A percentile compares a stretch with the other conserved stretches of the same genome.
Evolutionary conservation across 1,284 basidiomycete genomes (phyloP).

Genomic region (Coniferiporia sulphurascens): DNA sequence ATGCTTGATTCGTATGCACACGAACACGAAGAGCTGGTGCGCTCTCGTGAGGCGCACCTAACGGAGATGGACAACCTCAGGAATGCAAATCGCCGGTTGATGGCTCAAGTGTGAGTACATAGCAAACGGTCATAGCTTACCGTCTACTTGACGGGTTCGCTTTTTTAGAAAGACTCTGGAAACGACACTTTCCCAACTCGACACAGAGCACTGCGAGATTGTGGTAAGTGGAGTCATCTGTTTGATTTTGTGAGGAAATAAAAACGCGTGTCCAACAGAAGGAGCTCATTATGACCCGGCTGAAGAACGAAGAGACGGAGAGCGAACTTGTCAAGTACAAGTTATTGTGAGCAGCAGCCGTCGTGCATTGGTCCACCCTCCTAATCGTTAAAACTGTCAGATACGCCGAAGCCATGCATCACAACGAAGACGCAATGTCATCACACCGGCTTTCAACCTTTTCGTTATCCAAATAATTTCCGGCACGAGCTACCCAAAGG

Average conservation of each 20-base stretch:
- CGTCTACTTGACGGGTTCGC: slow-evolving; percentile 8
- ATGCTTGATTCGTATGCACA: slow-evolving; percentile 86
- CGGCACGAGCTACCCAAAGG: too few species aligned
- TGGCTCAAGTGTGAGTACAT: slow-evolving; percentile 69
- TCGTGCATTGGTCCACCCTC: too few species aligned
- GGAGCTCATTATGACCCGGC: slow-evolving; percentile 80
- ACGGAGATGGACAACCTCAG: slow-evolving; percentile 78
- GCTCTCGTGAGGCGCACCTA: slow-evolving; percentile 71
- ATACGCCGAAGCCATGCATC: slow-evolving; percentile 86
- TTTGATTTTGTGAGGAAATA: neutral
- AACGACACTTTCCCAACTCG: slow-evolving; percentile 70
- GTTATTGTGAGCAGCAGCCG: slow-evolving; percentile 56
- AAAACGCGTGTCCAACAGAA: slow-evolving; percentile 46
- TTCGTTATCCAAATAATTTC: neutral
- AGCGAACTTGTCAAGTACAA: slow-evolving; percentile 89
- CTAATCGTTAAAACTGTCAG: slow-evolving; percentile 34
- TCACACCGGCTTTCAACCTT: slow-evolving; percentile 52
- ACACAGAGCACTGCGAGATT: slow-evolving; percentile 72
- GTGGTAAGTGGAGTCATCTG: slow-evolving; percentile 43
- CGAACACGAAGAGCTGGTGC: slow-evolving; percentile 76
- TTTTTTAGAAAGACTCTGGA: slow-evolving; percentile 71
- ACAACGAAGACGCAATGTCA: slow-evolving; percentile 74
- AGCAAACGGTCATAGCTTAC: neutral
- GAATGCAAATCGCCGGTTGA: slow-evolving; percentile 72
- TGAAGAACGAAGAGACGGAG: slow-evolving; percentile 88